Evolutionary conservation across 192 early-diverging fungal species (phyloP).

Genomic region (Umbelopsis isabellina): DNA sequence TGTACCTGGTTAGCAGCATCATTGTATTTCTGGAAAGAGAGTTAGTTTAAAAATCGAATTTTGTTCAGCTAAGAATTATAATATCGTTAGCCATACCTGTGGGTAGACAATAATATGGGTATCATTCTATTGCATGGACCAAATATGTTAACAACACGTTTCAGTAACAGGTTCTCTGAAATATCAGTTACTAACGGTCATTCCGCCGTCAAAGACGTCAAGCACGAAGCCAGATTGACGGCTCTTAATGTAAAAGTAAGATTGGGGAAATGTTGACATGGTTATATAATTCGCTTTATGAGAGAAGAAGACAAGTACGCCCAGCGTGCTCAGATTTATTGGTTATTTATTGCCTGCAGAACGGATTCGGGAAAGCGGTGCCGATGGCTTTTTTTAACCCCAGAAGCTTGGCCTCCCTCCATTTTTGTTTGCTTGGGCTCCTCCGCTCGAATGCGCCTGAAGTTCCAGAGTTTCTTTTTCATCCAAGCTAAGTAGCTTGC

Average conservation of each 20-base stretch:
- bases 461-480: constrained; percentile 33
- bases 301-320: constrained; percentile 2
- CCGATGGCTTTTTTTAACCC: neutral
- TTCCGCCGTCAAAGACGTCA: constrained; percentile 31
- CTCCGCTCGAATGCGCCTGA: neutral
- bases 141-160: neutral
- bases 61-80: neutral
- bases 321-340: constrained; percentile 1
- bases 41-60: neutral
- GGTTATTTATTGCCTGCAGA: neutral
- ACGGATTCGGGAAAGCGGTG: neutral
- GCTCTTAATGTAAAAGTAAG: constrained; percentile 30
- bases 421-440: neutral
- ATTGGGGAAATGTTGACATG: neutral
- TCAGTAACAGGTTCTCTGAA: neutral
- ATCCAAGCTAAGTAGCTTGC: constrained; percentile 35
- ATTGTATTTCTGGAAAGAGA: constrained; percentile 19
- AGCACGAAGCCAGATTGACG: constrained; percentile 21
- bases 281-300: neutral
- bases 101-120: constrained; percentile 31
- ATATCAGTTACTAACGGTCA: constrained; percentile 11
- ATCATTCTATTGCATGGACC: constrained; percentile 1
- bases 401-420: neutral
- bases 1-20: constrained; percentile 32
- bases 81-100: constrained; percentile 4